Evolutionary conservation across 306 rosid species (phyloP), one percentile per base, ranked within the genome.

Genomic region (Cucurbita moschata): DNA sequence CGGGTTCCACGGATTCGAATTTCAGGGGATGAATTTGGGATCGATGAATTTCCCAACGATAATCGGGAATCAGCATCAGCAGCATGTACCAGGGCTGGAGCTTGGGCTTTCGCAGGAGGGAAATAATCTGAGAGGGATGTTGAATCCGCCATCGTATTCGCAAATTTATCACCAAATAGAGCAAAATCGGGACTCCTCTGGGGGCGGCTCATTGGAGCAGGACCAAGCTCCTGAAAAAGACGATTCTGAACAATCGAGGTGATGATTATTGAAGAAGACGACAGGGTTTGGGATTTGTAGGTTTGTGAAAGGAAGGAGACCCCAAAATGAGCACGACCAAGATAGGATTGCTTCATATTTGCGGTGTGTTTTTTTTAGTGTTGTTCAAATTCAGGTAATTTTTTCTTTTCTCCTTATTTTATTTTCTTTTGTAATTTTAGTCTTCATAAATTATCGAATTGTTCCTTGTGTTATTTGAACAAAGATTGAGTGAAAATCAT

Each of bases 101-200:
- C 82, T 86, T 7, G 89, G 89, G 30, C 81, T 86, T 10, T 81
- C 87, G 6, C 85, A 86, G 69, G 89, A 83, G 35, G 87, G 81
- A 51, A 83, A 80, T 35, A 81, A 82, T 70, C 15, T 50, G 5
- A 16, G 74, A 52, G 82, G 85, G 81, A 38, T 85, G 61, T 44
- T 83, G 61, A 75, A 78, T 72, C 73, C 89, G 12, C 82, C 83
- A 39, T 72, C 80, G 44, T 77, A 74, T 55, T 60, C 64, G 35
- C 87, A 79, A 42, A 63, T 80, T 71, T 82, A 82, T 67, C 86
- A 83, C 40, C 81, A 82, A 30, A 44, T 77, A n/a, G 86, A 65
- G 47, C 86, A 82, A 62, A 80, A 79, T 71, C 69, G 78, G 21
- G 74, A 76, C 23, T 56, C 26, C 46, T 79, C 72, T 23, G 80